Conservation (phyloP, 495 filamentous ascomycete genomes). For the Tuber melanosporum region DNA sequence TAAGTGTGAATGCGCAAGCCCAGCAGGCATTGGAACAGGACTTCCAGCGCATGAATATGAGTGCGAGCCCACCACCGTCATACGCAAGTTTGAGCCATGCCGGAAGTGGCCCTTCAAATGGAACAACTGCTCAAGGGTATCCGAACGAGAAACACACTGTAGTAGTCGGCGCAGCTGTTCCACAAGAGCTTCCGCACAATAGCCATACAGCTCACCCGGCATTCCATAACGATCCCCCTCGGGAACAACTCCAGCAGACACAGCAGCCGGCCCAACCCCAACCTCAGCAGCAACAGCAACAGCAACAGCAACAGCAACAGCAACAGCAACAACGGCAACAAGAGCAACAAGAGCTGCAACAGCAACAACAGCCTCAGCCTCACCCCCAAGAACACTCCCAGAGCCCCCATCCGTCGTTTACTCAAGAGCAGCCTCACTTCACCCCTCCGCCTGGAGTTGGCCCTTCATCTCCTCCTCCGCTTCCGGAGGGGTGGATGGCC, state of each 20-base stretch:
- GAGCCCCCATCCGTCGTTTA: conserved; percentile 39
- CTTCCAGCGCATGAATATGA: conserved; percentile 77
- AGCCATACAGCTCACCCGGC: conserved; percentile 36
- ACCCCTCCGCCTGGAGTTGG: conserved; percentile 56
- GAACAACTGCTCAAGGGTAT: conserved; percentile 49
- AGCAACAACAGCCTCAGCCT: conserved; percentile 35
- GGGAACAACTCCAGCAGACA: conserved; percentile 46
- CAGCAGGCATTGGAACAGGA: conserved; percentile 68
- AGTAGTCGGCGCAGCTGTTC: conserved; percentile 43
- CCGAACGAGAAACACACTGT: conserved; percentile 45
- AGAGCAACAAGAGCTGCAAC: conserved; percentile 44
- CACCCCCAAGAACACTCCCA: conserved; percentile 41
- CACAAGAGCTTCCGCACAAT: conserved; percentile 17
- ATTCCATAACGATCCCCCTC: conserved; percentile 36
- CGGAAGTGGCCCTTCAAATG: conserved; percentile 43
- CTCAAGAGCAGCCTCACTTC: conserved; percentile 45
- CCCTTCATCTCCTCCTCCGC: conserved; percentile 75
- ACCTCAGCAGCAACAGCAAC: conserved; percentile 28
- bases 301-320: conserved; percentile 43
- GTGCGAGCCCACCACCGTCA: conserved; percentile 78
- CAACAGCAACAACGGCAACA: conserved; percentile 41
- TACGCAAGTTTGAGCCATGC: conserved; percentile 70
- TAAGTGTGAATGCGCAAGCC: conserved; percentile 30
- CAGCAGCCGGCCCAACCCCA: conserved; percentile 34
- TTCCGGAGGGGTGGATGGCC: conserved; percentile 97